phyloP scores from a whole-genome alignment of 1,284 basidiomycete genomes.

The Sporisorium reilianum region DNA sequence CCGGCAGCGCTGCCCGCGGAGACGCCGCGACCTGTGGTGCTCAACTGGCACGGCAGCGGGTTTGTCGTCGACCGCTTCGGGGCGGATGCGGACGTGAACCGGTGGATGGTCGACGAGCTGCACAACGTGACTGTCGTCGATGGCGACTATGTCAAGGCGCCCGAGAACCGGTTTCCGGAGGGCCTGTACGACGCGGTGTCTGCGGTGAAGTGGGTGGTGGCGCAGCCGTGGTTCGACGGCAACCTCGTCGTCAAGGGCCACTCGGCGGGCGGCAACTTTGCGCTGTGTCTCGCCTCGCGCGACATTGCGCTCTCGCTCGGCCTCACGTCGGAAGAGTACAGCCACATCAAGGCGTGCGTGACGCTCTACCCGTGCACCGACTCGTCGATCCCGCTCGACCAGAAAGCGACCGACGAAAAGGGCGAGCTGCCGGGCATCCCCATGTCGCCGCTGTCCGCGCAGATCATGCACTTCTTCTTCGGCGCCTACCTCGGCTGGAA shows the following conservation, averaged over 20 bases:
- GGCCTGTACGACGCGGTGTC: conserved; percentile 31
- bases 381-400: conserved; percentile 19
- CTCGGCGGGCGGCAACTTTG: conserved; percentile 37
- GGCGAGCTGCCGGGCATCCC: conserved; percentile 26
- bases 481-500: conserved; percentile 35
- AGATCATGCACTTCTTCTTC: conserved; percentile 44
- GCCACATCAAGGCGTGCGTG: conserved; percentile 33
- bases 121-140: conserved; percentile 30
- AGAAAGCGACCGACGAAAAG: conserved; percentile 38
- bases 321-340: conserved; percentile 24
- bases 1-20: neutral
- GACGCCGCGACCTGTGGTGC: conserved; percentile 24
- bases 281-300: conserved; percentile 17
- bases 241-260: conserved; percentile 34
- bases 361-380: conserved; percentile 40
- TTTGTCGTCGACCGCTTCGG: conserved; percentile 35
- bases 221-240: conserved; percentile 41
- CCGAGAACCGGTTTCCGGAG: conserved; percentile 41
- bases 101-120: conserved; percentile 31
- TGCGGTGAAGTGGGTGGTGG: conserved; percentile 29
- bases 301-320: conserved; percentile 25
- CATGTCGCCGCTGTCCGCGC: conserved; percentile 26
- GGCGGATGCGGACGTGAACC: conserved; percentile 30
- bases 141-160: conserved; percentile 43
- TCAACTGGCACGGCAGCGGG: conserved; percentile 48